Base-by-base conservation (phyloP, 805 yeast genomes). In the Saccharomyces cerevisiae region DNA sequence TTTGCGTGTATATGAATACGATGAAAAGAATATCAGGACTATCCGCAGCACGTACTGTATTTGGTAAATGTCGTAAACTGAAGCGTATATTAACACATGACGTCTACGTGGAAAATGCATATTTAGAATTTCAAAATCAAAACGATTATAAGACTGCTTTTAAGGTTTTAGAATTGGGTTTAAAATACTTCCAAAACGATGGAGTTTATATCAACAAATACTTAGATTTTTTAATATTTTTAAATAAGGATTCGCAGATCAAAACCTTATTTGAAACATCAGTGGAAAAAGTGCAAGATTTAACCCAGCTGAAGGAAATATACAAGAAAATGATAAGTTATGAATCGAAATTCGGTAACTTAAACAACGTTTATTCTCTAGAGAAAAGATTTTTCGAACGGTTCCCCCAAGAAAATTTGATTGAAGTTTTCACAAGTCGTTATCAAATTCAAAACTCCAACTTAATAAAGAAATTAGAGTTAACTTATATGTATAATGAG, bases 241-340 rank as follows among this genome's bases (percentile, higher is more conserved):
- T 79, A 28, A 85, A 85, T 64, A 87, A 84, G 61, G 91, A 83
- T 71, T 77, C 81, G 4, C 78, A 87, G 62, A 87, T 90, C 17
- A 84, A 92, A 61, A 87, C 89, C 8, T 76, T 89, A 41, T 85
- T 92, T 66, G 98, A 94, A 68, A 78, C 86, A 3, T 82, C 90
- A 0, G 75, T 86, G 9, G 80, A 84, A 9, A 82, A 79, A 49
- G 59, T 69, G 11, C 59, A 49, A 46, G 61, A 64, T 41, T 48
- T 62, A 3, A 67, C 65, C 6, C 73, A 74, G 52, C 62, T 81
- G 57, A 73, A 76, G 52, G 72, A 71, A 43, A 72, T 86, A 41
- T 82, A 77, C 61, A 79, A 79, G 52, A 73, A 77, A 48, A 87
- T 85, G 70, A 78, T 87, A 49, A 73, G 77, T 50, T 85, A 84